phyloP scores from a whole-genome alignment of 2,329 filamentous ascomycete species.

The Phyllosticta capitalensis region DNA sequence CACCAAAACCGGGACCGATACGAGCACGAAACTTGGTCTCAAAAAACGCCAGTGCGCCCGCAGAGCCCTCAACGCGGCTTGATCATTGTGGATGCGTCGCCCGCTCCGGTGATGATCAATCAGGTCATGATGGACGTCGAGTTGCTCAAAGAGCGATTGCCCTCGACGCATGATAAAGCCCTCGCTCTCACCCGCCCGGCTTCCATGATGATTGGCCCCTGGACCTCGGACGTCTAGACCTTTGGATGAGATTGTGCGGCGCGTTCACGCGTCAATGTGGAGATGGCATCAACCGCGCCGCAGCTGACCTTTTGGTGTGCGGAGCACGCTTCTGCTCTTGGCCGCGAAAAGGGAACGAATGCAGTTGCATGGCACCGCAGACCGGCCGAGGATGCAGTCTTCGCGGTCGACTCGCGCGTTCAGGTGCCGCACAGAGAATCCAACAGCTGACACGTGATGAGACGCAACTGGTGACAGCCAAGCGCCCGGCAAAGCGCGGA shows the following conservation, averaged over 20 bases:
- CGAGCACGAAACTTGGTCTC: constrained; percentile 2
- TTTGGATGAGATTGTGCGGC: background rate
- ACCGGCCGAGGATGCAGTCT: background rate
- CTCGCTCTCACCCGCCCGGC: background rate
- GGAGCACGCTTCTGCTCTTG: background rate
- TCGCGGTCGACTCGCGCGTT: background rate
- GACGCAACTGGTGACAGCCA: background rate
- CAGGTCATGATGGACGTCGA: constrained; percentile 9
- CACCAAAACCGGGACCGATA: background rate
- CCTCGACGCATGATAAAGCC: background rate
- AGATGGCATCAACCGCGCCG: background rate
- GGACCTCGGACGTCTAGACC: background rate
- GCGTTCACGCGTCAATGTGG: background rate
- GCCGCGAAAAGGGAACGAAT: too few relatives aligned
- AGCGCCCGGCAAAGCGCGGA: constrained; percentile 2
- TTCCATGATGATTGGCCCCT: background rate
- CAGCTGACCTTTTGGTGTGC: background rate
- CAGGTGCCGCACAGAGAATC: background rate
- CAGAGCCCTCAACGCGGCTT: constrained; percentile 1
- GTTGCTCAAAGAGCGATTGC: background rate
- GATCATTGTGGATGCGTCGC: constrained; percentile 5
- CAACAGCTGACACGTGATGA: background rate
- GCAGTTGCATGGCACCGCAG: background rate
- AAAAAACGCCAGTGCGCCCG: background rate
- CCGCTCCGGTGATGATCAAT: constrained; percentile 6